Percentiles rank a stretch among this genome's conserved stretches.
phyloP scores from a whole-genome alignment of 1,139 yeast genomes.

The Lodderomyces metapsilosis region DNA sequence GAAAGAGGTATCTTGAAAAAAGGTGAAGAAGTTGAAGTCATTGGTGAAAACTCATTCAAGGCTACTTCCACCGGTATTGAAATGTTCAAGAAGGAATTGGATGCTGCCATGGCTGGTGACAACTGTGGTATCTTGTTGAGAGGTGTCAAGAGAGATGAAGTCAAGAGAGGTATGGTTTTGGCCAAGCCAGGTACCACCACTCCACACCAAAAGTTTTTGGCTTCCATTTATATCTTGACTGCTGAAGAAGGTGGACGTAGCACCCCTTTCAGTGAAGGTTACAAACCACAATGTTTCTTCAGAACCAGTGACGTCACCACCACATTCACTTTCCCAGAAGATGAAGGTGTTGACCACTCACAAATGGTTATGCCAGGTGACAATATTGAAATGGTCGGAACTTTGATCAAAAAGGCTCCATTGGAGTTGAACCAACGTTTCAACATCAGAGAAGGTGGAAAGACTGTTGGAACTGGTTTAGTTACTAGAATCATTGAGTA shows the following conservation, averaged over 20 bases:
- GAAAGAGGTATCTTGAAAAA: slow-evolving; percentile 96
- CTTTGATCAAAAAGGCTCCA: slow-evolving; percentile 89
- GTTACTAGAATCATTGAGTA: slow-evolving; percentile 89
- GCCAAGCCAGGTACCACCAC: slow-evolving; percentile 90
- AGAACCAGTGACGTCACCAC: slow-evolving; percentile 97
- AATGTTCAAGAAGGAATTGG: slow-evolving; percentile 98
- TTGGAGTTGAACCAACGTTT: slow-evolving; percentile 96
- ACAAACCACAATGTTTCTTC: slow-evolving; percentile 96
- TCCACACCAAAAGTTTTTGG: slow-evolving; percentile 92
- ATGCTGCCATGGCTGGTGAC: slow-evolving; percentile 98
- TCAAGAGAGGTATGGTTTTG: slow-evolving; percentile 96
- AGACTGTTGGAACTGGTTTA: slow-evolving; percentile 98
- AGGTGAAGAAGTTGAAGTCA: slow-evolving; percentile 98
- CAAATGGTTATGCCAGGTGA: slow-evolving; percentile 98
- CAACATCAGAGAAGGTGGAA: slow-evolving; percentile 99
- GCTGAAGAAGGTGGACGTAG: slow-evolving; percentile 99
- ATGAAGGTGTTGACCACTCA: slow-evolving; percentile 78
- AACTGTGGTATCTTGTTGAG: slow-evolving; percentile 96
- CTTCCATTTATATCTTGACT: slow-evolving; percentile 87
- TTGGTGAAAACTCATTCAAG: slow-evolving; percentile 88
- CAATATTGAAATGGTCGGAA: slow-evolving; percentile 94
- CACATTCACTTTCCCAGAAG: slow-evolving; percentile 87
- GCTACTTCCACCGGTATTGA: slow-evolving; percentile 97
- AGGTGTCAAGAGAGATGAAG: slow-evolving; percentile 97
- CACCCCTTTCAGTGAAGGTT: slow-evolving; percentile 94